Percentiles rank a stretch among this genome's conserved stretches.
phyloP scores from a whole-genome alignment of 768 basidiomycete species.

The Ramaria sp. region DNA sequence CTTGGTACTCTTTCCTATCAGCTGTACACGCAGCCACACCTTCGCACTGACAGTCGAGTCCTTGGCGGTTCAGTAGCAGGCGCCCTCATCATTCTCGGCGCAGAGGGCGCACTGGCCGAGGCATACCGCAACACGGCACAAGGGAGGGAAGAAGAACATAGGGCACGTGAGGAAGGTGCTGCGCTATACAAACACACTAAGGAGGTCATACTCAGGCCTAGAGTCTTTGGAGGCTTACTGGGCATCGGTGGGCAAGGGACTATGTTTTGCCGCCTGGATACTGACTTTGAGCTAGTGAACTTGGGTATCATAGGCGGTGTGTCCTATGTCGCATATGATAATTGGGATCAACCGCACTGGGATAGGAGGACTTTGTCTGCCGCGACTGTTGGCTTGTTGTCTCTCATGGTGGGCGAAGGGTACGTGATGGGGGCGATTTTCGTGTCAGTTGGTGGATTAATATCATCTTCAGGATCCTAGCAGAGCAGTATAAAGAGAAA shows the following conservation, averaged over 20 bases:
- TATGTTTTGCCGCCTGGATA: not conserved
- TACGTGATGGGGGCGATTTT: conserved; percentile 22
- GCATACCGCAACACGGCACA: conserved; percentile 46
- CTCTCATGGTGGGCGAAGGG: conserved; percentile 61
- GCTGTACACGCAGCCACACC: conserved; percentile 50
- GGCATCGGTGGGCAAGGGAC: conserved; percentile 34
- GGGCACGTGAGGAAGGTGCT: conserved; percentile 48
- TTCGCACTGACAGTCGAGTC: conserved; percentile 45
- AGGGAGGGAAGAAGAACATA: conserved; percentile 45
- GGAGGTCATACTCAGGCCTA: conserved; percentile 51
- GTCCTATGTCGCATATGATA: conserved; percentile 51
- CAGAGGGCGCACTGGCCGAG: conserved; percentile 56
- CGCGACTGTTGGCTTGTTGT: conserved; percentile 45
- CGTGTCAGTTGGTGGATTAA: not conserved
- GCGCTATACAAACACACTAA: conserved; percentile 41
- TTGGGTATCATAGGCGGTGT: conserved; percentile 49
- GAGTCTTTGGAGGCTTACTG: conserved; percentile 53
- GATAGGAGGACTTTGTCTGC: conserved; percentile 48
- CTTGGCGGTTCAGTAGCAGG: conserved; percentile 44
- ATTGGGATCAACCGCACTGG: conserved; percentile 60
- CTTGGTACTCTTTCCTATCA: conserved; percentile 50
- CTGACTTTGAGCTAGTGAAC: conserved; percentile 36
- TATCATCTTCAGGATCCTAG: conserved; percentile 23
- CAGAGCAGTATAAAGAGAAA: conserved; percentile 30
- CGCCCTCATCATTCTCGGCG: conserved; percentile 44